Conservation (phyloP, 176 grass and related monocot genomes). For the Cenchrus americanus region DNA sequence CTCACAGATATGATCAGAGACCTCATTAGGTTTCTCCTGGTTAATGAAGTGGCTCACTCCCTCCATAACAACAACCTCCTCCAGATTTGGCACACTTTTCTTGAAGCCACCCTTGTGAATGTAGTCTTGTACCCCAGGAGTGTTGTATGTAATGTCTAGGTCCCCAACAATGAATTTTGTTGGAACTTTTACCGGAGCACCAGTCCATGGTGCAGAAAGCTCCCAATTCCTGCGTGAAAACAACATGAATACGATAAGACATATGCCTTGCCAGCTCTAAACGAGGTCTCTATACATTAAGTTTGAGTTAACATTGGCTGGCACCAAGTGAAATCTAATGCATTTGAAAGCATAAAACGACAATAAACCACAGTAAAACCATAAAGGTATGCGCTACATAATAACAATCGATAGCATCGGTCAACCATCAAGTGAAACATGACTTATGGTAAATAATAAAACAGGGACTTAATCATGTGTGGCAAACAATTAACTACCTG, state of each 20-base stretch:
- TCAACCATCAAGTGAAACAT: not conserved
- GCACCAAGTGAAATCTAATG: not conserved
- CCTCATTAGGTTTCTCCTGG: slow-evolving; percentile 75
- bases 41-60: slow-evolving; percentile 75
- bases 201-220: slow-evolving; percentile 76
- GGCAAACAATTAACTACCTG: not conserved
- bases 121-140: slow-evolving; percentile 57
- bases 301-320: not conserved
- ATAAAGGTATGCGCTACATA: not conserved
- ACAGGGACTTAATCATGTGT: not conserved
- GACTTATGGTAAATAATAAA: not conserved
- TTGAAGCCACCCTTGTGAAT: slow-evolving; percentile 75
- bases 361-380: not conserved
- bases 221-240: slow-evolving; percentile 68
- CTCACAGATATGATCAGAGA: slow-evolving; percentile 75
- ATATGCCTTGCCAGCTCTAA: not conserved
- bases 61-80: slow-evolving; percentile 74
- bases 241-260: not conserved
- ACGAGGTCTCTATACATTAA: not conserved
- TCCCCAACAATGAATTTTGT: slow-evolving; percentile 84
- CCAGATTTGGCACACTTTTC: slow-evolving; percentile 63
- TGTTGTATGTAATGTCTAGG: slow-evolving; percentile 65
- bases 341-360: slow-evolving; percentile 26
- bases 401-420: not conserved
- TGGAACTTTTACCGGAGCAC: slow-evolving; percentile 55